Evolutionary conservation across 2,329 filamentous ascomycete genomes (phyloP).

Genomic region (Orbilia ellipsospora): DNA sequence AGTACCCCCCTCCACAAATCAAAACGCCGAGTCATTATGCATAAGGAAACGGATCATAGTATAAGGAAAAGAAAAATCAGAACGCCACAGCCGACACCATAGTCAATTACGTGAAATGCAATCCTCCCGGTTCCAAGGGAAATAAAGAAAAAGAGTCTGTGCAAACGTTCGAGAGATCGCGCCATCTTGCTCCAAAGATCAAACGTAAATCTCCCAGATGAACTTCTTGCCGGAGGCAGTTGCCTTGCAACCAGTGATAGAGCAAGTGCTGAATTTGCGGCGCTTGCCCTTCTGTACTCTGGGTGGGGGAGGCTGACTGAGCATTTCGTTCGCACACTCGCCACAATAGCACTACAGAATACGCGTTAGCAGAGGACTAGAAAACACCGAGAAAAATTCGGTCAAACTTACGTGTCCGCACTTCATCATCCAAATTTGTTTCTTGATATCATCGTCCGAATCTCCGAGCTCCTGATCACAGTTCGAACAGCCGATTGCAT

Average conservation of each 20-base stretch:
- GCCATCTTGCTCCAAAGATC: background rate
- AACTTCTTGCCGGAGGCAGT: slow-evolving; percentile 33
- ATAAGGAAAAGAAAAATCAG: slow-evolving; percentile 13
- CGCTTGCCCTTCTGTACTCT: slow-evolving; percentile 58
- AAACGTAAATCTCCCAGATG: slow-evolving; percentile 52
- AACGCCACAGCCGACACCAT: slow-evolving; percentile 1
- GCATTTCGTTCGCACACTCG: slow-evolving; percentile 64
- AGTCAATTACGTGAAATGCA: background rate
- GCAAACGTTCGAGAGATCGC: background rate
- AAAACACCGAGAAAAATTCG: slow-evolving; percentile 1
- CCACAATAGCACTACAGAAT: slow-evolving; percentile 67
- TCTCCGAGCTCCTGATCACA: slow-evolving; percentile 87
- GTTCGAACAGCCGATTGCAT: slow-evolving; percentile 82
- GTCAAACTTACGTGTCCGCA: slow-evolving; percentile 83
- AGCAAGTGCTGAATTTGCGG: slow-evolving; percentile 44
- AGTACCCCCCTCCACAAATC: slow-evolving; percentile 12
- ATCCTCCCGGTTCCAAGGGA: background rate
- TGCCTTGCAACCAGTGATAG: slow-evolving; percentile 55
- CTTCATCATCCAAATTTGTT: slow-evolving; percentile 90
- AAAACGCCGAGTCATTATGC: slow-evolving; percentile 43
- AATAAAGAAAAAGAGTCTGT: background rate
- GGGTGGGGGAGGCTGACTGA: slow-evolving; percentile 42
- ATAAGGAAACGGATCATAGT: background rate
- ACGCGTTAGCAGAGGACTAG: background rate
- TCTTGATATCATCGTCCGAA: slow-evolving; percentile 70